Conservation (phyloP, 345 rosid genomes). For the Rhodamnia rubescens region DNA sequence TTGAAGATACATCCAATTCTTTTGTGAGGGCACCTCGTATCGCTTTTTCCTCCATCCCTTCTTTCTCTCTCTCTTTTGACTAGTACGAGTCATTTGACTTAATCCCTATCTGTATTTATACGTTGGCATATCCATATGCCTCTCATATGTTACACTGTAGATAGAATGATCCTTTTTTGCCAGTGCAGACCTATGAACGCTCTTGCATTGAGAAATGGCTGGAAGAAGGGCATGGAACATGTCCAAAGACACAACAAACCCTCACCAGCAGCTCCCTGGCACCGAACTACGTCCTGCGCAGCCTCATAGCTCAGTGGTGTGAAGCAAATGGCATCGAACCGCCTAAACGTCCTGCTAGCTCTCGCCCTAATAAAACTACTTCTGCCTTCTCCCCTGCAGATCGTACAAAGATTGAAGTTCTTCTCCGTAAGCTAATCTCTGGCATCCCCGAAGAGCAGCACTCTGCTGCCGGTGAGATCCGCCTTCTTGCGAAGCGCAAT, state of each 20-base stretch:
- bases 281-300: constrained; percentile 85
- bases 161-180: neutral
- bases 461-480: constrained; percentile 85
- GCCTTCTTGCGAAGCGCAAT: constrained; percentile 91
- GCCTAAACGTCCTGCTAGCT: constrained; percentile 67
- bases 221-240: constrained; percentile 77
- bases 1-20: neutral
- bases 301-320: constrained; percentile 98
- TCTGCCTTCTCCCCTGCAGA: constrained; percentile 71
- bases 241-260: constrained; percentile 91
- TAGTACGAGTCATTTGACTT: neutral
- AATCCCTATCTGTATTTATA: neutral
- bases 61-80: neutral
- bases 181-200: constrained; percentile 81
- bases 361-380: constrained; percentile 43
- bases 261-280: constrained; percentile 57
- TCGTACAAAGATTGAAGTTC: constrained; percentile 58
- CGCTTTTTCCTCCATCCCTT: neutral
- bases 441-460: constrained; percentile 50
- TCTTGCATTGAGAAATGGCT: constrained; percentile 95
- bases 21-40: neutral
- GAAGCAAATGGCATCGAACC: constrained; percentile 83
- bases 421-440: constrained; percentile 73
- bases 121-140: neutral
- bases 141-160: neutral